Conservation (phyloP, 2,329 filamentous ascomycete genomes). For the Aspergillus vadensis region DNA sequence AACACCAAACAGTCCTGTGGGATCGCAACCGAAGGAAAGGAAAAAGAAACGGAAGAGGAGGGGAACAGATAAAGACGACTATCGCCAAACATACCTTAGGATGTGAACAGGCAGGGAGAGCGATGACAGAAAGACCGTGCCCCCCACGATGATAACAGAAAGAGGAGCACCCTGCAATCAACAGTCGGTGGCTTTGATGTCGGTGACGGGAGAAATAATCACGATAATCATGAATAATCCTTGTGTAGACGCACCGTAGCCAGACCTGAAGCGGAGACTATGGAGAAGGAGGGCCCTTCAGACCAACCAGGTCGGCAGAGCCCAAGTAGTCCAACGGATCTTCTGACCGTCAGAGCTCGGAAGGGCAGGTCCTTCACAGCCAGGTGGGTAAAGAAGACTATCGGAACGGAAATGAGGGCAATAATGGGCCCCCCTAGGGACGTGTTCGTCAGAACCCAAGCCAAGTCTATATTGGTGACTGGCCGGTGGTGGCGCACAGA, state of each 20-base stretch:
- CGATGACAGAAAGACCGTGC: not conserved
- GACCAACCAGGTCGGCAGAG: slow-evolving; percentile 12
- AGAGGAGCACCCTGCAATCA: not conserved
- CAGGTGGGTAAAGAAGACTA: slow-evolving; percentile 17
- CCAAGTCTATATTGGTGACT: slow-evolving; percentile 6
- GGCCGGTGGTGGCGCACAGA: slow-evolving; percentile 7
- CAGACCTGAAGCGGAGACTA: slow-evolving; percentile 11
- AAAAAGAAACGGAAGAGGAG: not conserved
- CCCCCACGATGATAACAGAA: not conserved
- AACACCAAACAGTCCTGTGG: slow-evolving; percentile 12
- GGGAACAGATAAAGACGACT: not conserved
- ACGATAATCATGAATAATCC: slow-evolving; percentile 2
- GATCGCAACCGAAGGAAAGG: slow-evolving; percentile 12
- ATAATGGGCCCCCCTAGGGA: slow-evolving; percentile 10
- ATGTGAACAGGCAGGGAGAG: not conserved
- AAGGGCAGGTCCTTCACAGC: slow-evolving; percentile 15
- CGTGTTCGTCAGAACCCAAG: slow-evolving; percentile 10
- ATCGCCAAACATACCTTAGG: slow-evolving; percentile 6
- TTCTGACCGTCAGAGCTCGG: slow-evolving; percentile 10
- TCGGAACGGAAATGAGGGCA: slow-evolving; percentile 16
- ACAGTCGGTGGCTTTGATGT: not conserved
- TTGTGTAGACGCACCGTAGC: slow-evolving; percentile 9
- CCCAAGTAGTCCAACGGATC: slow-evolving; percentile 8
- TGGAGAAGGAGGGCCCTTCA: slow-evolving; percentile 15
- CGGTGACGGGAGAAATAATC: slow-evolving; percentile 1